Percentiles rank a stretch among this genome's conserved stretches.
Evolutionary conservation across 2,329 filamentous ascomycete species (phyloP).

Genomic region (Hymenotorrendiella dingleyae): DNA sequence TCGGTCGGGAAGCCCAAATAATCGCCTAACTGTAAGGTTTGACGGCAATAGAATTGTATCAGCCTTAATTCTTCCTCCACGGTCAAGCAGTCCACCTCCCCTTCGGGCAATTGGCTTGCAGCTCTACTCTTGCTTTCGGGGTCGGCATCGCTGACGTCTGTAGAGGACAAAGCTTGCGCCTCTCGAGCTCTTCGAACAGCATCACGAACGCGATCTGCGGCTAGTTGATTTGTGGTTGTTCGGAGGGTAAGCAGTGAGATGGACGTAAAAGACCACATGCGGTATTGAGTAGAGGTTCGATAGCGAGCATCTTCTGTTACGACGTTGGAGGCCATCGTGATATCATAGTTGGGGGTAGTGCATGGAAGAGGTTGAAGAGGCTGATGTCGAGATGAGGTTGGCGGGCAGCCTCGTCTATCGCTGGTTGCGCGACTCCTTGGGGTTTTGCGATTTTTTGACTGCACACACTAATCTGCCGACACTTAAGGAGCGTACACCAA

Average conservation of each 20-base stretch:
- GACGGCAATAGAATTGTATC: conserved; percentile 70
- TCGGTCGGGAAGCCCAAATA: conserved; percentile 55
- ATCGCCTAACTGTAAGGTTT: conserved; percentile 51
- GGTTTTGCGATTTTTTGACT: too few relatives aligned
- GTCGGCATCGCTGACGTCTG: conserved; percentile 28
- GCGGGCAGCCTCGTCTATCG: too few relatives aligned
- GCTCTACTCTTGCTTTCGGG: conserved; percentile 26
- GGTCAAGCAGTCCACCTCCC: conserved; percentile 71
- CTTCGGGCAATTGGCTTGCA: conserved; percentile 23
- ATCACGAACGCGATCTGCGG: conserved; percentile 59
- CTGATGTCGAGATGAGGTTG: background rate
- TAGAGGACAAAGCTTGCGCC: conserved; percentile 30
- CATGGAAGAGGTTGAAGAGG: background rate
- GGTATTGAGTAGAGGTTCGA: conserved; percentile 81
- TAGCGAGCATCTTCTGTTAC: conserved; percentile 78
- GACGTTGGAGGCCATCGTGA: conserved; percentile 7
- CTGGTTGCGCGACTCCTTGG: too few relatives aligned
- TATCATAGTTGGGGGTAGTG: conserved; percentile 1
- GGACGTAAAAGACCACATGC: conserved; percentile 86
- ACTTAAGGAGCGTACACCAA: too few relatives aligned
- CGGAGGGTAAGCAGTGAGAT: conserved; percentile 66
- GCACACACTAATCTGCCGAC: too few relatives aligned
- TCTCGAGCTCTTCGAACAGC: conserved; percentile 46
- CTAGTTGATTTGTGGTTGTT: conserved; percentile 71
- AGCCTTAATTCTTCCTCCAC: conserved; percentile 77